A percentile compares a stretch with the other conserved stretches of the same genome.
Conservation (phyloP, 495 filamentous ascomycete species). For the Podospora pseudocomata region DNA sequence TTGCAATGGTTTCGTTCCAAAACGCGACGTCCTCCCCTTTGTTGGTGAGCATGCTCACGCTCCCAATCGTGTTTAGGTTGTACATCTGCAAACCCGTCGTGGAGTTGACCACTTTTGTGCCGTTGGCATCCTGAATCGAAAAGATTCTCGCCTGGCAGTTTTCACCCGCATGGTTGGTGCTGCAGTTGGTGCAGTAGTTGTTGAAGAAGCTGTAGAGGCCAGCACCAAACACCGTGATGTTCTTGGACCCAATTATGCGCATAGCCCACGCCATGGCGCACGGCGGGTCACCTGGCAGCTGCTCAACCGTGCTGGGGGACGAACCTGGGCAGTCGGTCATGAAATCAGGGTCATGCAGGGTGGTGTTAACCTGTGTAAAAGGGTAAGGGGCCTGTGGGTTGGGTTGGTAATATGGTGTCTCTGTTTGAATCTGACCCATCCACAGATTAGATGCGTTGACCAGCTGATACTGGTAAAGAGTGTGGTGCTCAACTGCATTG, state of each 20-base stretch:
- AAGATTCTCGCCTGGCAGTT: conserved; percentile 78
- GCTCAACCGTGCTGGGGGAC: conserved; percentile 35
- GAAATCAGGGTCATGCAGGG: conserved; percentile 74
- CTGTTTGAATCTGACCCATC: conserved; percentile 80
- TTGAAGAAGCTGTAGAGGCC: conserved; percentile 84
- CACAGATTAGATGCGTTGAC: conserved; percentile 73
- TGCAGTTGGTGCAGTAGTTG: conserved; percentile 75
- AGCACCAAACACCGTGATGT: conserved; percentile 67
- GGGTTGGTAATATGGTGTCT: conserved; percentile 86
- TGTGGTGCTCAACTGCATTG: conserved; percentile 77
- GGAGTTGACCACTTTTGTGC: neutral
- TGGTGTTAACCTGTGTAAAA: conserved; percentile 56
- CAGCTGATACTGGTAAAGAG: conserved; percentile 82
- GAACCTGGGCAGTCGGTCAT: conserved; percentile 39
- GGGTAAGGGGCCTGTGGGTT: conserved; percentile 71
- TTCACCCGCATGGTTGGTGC: conserved; percentile 54
- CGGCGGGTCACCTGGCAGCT: conserved; percentile 29
- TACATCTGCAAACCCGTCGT: conserved; percentile 20
- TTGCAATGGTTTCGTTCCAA: conserved; percentile 28
- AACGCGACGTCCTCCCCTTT: conserved; percentile 25
- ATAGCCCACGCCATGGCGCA: conserved; percentile 69
- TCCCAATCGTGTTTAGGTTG: conserved; percentile 35
- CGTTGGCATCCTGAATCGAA: conserved; percentile 11
- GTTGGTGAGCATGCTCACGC: conserved; percentile 32
- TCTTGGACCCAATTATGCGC: conserved; percentile 61